Evolutionary conservation across 2,329 filamentous ascomycete species (phyloP).

Genomic region (Stagonosporopsis cucurbitacearum): DNA sequence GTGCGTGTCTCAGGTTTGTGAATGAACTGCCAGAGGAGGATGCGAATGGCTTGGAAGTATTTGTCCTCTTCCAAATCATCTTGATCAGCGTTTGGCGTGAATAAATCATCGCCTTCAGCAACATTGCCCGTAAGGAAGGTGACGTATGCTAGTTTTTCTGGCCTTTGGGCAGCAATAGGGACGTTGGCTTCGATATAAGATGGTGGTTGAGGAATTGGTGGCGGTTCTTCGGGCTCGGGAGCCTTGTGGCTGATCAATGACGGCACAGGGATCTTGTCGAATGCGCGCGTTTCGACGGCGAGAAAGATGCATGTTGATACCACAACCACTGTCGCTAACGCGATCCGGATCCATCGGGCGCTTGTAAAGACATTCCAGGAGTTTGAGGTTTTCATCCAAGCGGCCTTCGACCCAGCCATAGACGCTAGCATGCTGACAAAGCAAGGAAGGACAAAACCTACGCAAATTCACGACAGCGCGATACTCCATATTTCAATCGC

Average conservation of each 20-base stretch:
- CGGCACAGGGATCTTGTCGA: background rate
- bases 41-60: background rate
- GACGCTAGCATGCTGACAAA: background rate
- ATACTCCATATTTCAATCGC: background rate
- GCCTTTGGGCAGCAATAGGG: background rate
- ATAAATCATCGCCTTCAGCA: background rate
- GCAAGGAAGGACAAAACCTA: background rate
- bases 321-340: background rate
- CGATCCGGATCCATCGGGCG: background rate
- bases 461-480: background rate
- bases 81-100: background rate
- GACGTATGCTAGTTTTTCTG: background rate
- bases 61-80: background rate
- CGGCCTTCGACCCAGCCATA: background rate
- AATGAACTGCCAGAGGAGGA: background rate
- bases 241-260: background rate
- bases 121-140: background rate
- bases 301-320: background rate
- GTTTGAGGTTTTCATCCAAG: background rate
- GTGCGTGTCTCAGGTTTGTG: background rate
- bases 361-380: background rate
- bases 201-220: background rate
- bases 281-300: background rate
- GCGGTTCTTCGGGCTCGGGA: background rate
- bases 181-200: background rate